Base-by-base conservation (phyloP, 805 yeast species). In the Yarrowia keelungensis region DNA sequence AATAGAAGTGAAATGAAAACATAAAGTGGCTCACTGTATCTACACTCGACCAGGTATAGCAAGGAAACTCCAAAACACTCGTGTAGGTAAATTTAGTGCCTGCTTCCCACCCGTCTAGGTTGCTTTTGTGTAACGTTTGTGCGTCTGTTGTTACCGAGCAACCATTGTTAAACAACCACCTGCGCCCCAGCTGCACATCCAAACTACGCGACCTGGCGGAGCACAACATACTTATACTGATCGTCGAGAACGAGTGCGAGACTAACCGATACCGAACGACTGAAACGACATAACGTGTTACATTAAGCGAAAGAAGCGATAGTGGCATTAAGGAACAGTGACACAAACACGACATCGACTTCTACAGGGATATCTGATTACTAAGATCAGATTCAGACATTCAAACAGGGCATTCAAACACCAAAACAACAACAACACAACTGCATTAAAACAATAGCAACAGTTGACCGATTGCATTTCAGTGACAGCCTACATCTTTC, bases 131-230 rank as follows among this genome's bases (percentile, higher is more conserved):
- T 16, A 39, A 53, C 43, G 45, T 53, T 32, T 38, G 59, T 53
- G 45, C 39, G 35, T 19, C 95, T 78, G 86, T 92, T 26, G 64
- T 56, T 56, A 11, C 64, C 49, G 47, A 43, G 64, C 49, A 56
- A 56, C 64, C 47, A 56, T 43, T 56, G 64, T 42, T 43, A 56
- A 42, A 56, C 49, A 56, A 42, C 38, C 47, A 56, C 64, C 64
- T 56, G 64, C 64, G 39, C 43, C 39, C 49, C 64, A 56, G 64
- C 64, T 56, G 64, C 64, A 42, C 39, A 15, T 4, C 35, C 16
- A 14, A 39, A 12, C 36, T 39, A 53, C 59, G 59, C 59, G 59
- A 53, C 59, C 45, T 38, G 36, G 56, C 58, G 58, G 36, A 53
- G 59, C 76, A 77, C 42, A 79, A 43, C 64, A n/a, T 56, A 56